Conservation (phyloP, 2,329 filamentous ascomycete genomes). For the Cadophora luteo-olivacea region DNA sequence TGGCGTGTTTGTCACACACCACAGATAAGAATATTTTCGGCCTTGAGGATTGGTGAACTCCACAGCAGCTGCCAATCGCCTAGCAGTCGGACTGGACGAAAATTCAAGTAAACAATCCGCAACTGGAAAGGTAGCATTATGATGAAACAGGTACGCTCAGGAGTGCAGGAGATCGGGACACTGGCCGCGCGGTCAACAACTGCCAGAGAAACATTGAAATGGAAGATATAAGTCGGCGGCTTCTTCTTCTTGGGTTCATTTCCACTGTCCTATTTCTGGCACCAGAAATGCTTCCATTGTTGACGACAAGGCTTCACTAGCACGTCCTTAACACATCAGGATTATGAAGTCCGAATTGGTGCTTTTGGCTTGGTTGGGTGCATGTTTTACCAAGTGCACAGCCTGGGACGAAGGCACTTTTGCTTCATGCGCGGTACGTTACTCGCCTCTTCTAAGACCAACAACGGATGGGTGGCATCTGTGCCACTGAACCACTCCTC, state of each 20-base stretch:
- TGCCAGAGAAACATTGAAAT: neutral
- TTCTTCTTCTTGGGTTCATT: neutral
- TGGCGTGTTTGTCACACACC: neutral
- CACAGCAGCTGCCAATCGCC: neutral
- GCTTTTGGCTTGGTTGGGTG: neutral
- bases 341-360: conserved; percentile 8
- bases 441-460: too few relatives aligned
- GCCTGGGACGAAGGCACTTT: conserved; percentile 4
- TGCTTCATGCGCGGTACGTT: conserved; percentile 12
- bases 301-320: neutral
- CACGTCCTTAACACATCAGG: neutral
- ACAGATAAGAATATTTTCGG: neutral
- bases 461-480: neutral
- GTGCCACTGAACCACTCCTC: neutral
- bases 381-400: neutral
- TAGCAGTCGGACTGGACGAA: neutral
- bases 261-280: neutral
- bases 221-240: conserved; percentile 1
- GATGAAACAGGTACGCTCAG: conserved; percentile 13
- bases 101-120: neutral
- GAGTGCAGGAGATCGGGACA: neutral
- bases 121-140: conserved; percentile 5
- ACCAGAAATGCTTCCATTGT: neutral
- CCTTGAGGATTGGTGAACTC: conserved; percentile 3
- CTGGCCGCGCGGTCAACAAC: neutral